Base-by-base conservation (phyloP, 305 asterid genomes). In the Stenogyne calaminthoides region DNA sequence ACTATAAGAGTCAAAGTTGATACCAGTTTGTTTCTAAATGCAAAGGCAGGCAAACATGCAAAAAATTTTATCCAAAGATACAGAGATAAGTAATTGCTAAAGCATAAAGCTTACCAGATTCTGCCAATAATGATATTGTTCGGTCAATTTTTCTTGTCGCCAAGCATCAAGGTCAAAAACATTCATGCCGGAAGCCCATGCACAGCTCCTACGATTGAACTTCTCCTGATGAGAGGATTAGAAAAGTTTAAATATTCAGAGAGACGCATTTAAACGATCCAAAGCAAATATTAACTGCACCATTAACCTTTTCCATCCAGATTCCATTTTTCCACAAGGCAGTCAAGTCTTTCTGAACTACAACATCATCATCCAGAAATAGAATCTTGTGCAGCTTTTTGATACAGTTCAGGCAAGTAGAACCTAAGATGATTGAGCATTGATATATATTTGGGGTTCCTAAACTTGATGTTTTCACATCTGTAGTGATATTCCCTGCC, bases 111-210 rank as follows among this genome's bases (percentile, higher is more conserved):
- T 77, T 80, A 85, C 89, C 82, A 81, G 67, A 71, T 83, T 80
- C 83, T 83, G 88, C 90, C 88, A 85, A 71, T 85, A 81, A 76
- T 81, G 90, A 70, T 85, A 85, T 25, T 79, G 77, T 4, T 83
- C 84, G 1, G 88, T 85, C 69, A 72, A 75, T 81, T 73, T 80
- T 66, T 83, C 90, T 32, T 62, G 78, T 42, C 84, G 77, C 90
- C 90, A 85, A 75, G 84, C 86, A 65, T 83, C 83, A 57, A 85
- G 90, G 64, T 85, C 90, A 59, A 85, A 83, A 47, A 85, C 65
- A 67, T 85, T 83, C 88, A 85, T 79, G 52, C 90, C 88, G 49
- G 76, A 85, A 25, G 90, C 88, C 90, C 90, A 85, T 10, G 88
- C 90, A 68, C 90, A 85, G 2, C 84, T 74, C 60, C 75, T 69